Percentiles rank a stretch among this genome's conserved stretches.
These are phyloP conservation scores for Globisporangium cystogenes DNA, from an alignment of 352 stramenopile genomes.

Conservation along the genomic window DNA sequence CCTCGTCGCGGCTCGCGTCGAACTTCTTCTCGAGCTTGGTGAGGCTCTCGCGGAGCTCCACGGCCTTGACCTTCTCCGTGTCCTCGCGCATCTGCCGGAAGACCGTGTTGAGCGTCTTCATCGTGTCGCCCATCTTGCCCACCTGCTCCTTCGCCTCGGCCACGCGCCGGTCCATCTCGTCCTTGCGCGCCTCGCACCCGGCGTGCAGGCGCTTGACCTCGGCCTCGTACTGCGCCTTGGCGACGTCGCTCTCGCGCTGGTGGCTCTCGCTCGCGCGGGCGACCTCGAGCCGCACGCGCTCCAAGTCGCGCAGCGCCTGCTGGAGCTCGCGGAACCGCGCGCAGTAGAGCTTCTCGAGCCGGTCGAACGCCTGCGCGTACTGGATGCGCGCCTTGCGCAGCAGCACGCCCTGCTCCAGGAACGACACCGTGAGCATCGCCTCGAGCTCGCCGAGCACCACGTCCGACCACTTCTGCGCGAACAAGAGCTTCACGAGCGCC, in stretches of 20 bases:
- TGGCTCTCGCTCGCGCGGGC: conserved; percentile 24
- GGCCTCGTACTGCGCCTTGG: conserved; percentile 39
- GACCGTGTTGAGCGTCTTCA: conserved; percentile 91
- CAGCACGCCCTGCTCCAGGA: conserved; percentile 84
- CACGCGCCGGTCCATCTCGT: conserved; percentile 69
- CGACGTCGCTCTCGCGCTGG: conserved; percentile 27
- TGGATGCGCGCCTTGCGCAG: conserved; percentile 74
- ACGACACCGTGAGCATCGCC: conserved; percentile 83
- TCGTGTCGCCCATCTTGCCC: conserved; percentile 89
- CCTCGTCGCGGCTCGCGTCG: conserved; percentile 44
- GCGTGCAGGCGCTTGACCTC: conserved; percentile 44
- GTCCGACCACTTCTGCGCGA: conserved; percentile 90
- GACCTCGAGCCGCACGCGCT: conserved; percentile 34
- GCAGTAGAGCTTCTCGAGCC: conserved; percentile 52
- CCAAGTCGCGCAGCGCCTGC: conserved; percentile 25
- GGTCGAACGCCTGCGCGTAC: conserved; percentile 77
- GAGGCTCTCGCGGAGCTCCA: conserved; percentile 84
- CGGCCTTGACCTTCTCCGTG: conserved; percentile 82
- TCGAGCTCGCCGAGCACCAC: conserved; percentile 83
- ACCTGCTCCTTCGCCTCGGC: conserved; percentile 74
- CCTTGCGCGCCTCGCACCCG: conserved; percentile 41
- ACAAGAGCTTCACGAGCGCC: conserved; percentile 59
- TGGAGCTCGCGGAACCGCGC: conserved; percentile 27
- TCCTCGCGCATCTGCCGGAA: conserved; percentile 93
- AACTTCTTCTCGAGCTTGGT: conserved; percentile 68